These are phyloP conservation scores for Plenodomus biglobosus DNA, from an alignment of 2,329 filamentous ascomycete species.

Conservation along the genomic window DNA sequence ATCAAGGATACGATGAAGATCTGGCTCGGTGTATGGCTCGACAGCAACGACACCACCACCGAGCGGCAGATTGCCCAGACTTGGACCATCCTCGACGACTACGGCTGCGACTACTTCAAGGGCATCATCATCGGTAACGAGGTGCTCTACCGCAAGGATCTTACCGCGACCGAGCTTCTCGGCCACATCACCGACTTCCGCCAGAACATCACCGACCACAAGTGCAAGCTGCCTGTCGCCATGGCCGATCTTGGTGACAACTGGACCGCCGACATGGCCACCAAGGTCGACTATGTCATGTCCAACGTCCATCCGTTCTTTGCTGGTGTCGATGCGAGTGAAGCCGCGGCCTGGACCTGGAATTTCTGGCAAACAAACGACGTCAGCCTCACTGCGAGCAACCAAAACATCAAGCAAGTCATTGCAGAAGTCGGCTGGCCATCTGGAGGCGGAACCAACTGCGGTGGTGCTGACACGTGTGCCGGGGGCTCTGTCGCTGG, in stretches of 20 bases:
- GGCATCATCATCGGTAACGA: constrained; percentile 67
- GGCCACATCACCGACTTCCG: constrained; percentile 68
- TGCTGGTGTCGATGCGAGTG: constrained; percentile 68
- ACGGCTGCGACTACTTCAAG: constrained; percentile 58
- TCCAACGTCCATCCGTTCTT: constrained; percentile 98
- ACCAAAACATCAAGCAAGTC: constrained; percentile 62
- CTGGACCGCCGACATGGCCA: constrained; percentile 72
- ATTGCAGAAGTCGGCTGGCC: constrained; percentile 95
- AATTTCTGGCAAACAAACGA: constrained; percentile 77
- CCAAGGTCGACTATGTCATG: constrained; percentile 84
- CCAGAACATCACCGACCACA: constrained; percentile 64
- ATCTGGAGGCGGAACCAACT: constrained; percentile 75
- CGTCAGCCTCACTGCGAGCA: constrained; percentile 59
- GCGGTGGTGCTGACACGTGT: constrained; percentile 62
- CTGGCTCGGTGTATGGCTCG: constrained; percentile 94
- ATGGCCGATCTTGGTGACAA: constrained; percentile 88
- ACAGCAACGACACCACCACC: constrained; percentile 80
- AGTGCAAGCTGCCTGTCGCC: constrained; percentile 73
- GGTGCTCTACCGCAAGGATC: constrained; percentile 63
- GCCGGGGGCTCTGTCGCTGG: constrained; percentile 73
- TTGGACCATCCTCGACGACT: constrained; percentile 73
- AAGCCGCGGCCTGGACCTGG: constrained; percentile 78
- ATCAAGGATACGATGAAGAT: constrained; percentile 74
- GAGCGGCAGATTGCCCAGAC: constrained; percentile 78
- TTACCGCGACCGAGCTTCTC: constrained; percentile 66